Base-by-base conservation (phyloP, 169 alveolate species). In the Eimeria necatrix region DNA sequence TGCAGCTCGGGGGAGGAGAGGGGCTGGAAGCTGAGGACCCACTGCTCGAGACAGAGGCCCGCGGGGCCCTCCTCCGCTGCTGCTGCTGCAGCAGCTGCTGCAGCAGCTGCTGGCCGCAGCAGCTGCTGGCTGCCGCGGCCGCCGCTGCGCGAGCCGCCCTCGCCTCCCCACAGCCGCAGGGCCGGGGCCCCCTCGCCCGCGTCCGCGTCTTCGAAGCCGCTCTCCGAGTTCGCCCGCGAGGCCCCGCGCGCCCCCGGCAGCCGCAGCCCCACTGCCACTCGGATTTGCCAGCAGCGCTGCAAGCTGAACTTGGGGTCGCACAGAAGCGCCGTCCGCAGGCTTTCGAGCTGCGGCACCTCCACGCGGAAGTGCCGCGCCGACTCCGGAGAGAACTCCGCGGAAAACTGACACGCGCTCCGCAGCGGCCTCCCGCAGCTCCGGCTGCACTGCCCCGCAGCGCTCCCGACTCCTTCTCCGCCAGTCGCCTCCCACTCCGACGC, bases 221-320 rank as follows among this genome's bases (percentile, higher is more conserved):
- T 83, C 12, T 76, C 10, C 10, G 26, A 59, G 59, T 32, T 10
- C 18, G 49, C 49, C 20, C 10, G 73, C 4, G n/a, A 6, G 7
- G 78, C 10, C 2, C 24, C 76, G 5, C 64, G 91, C 22, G 14
- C 8, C 59, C 48, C 18, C 5, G 52, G 73, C 12, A 83, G 4
- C 4, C 46, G 91, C 68, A 83, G 51, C 4, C n/a, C 64, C 22
- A 83, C 76, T 18, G 56, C 53, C 22, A 83, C 76, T 8, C 91
- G 91, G 12, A 83, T 53, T 53, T 83, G 91, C 91, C 91, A 83
- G 9, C 78, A 53, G 46, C 10, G 64, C n/a, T 53, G 76, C 59
- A 83, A 16, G 32, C n/a, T 53, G 76, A 83, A 83, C 78, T 83
- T 83, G 10, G 91, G 91, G 20, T 83, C 91, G 56, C 71, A 83